Evolutionary conservation across 306 rosid species (phyloP), one percentile per base, ranked within the genome.

Genomic region (Sicyos edulis): DNA sequence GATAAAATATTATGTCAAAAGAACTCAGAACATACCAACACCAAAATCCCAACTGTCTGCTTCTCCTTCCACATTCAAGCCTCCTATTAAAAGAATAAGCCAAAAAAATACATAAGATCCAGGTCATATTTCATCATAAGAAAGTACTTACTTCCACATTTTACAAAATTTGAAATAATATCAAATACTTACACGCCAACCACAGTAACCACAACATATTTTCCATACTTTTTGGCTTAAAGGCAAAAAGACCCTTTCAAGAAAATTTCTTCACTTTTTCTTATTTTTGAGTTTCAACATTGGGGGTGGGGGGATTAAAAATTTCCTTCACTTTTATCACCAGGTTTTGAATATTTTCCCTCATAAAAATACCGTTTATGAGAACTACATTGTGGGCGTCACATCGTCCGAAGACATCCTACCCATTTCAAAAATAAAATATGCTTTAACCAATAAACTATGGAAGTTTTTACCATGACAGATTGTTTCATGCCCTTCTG

Each of bases 1-100:
- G 4, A 63, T 1, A 64, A 71, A 13, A 45, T 13, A 21, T 34
- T 45, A 69, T 67, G 1, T 57, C 54, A 50, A 56, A 49, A 58
- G 71, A 20, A 24, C 22, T 22, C 8, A n/a, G 45, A 61, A 76
- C 89, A 68, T 88, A 92, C 96, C 96, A 78, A 90, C 86, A 74
- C 98, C 98, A 66, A 92, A 80, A 69, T 92, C 98, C 98, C 98
- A 92, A 74, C 88, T 88, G 68, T 90, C 98, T 0, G 98, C 89
- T 81, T 92, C 98, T 83, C 98, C 98, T 86, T 92, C 96, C 65
- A 92, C 89, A 84, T 89, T 88, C 72, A 92, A 77, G 74, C 98
- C 96, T 82, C 98, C 96, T 92, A 64, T 40, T 4, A 75, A 51
- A 79, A 76, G 21, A 40, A 55, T 55, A 20, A 47, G 68, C 17